Evolutionary conservation across 768 basidiomycete species (phyloP), one percentile per base, ranked within the genome.

Genomic region (Lactarius sp.): DNA sequence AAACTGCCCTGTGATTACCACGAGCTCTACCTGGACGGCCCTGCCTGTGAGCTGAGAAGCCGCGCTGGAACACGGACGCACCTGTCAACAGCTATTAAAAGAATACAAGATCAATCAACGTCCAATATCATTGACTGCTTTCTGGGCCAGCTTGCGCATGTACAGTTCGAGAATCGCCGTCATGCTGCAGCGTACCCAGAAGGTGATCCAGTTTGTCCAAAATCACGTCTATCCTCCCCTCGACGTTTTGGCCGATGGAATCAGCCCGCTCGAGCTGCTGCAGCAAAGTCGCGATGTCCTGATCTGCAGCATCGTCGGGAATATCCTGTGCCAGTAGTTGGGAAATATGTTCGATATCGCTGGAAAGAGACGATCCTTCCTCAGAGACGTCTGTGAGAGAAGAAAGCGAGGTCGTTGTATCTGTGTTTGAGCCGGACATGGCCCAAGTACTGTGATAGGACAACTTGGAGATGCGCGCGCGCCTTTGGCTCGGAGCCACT

Each of bases 201-300:
- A 90, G 73, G 12, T 66, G 68, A 70, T 90, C 86, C 62, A 90
- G 73, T 56, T 81, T 82, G 50, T 71, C 79, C 58, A 92, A 73
- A 39, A 92, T 75, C 20, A 71, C 77, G 69, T 92, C 87, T 47
- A 92, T 74, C 66, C 80, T 82, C 61, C 71, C 71, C 70, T 91
- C 90, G 52, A 92, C 78, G 2, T 79, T 84, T 37, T 76, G 71
- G 3, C 88, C 89, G 66, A 90, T 70, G 37, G 77, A 78, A 66
- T 85, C 79, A 6, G 87, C 87, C 18, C 72, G 71, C 36, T 87
- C 82, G 47, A 92, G 74, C 49, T 77, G 79, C 50, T 74, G 74
- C 51, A 90, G 74, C 47, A 90, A 71, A 71, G 85, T 83, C 14
- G 72, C 72, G 54, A 87, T 72, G 60, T 79, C 77, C 22, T 70